A percentile compares a stretch with the other conserved stretches of the same genome.
phyloP scores from a whole-genome alignment of 208 protist species.

The Balamuthia mandrillaris region DNA sequence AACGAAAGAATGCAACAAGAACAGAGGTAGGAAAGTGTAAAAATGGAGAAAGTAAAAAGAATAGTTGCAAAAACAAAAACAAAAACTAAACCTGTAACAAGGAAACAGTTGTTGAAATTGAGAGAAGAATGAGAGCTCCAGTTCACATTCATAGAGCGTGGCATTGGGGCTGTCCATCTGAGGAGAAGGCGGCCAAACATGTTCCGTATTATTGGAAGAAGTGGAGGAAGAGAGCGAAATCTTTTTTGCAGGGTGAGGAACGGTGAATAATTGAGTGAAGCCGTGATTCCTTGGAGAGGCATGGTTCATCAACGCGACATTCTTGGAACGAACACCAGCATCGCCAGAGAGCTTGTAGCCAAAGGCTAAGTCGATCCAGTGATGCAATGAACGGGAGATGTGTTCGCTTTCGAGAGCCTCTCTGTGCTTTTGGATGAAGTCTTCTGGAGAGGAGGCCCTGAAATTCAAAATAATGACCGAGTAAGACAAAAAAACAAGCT shows the following conservation, averaged over 20 bases:
- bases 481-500: too few species aligned
- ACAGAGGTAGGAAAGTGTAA: neutral
- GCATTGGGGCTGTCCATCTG: neutral
- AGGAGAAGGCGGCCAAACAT: neutral
- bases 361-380: conserved; percentile 78
- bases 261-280: too few species aligned
- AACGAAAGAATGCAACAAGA: neutral
- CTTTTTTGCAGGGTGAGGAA: conserved; percentile 24
- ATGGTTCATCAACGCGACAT: conserved; percentile 36
- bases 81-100: neutral
- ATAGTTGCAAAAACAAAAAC: neutral
- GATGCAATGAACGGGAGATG: conserved; percentile 59
- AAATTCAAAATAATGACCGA: too few species aligned
- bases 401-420: conserved; percentile 64
- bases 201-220: neutral
- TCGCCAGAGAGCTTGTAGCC: conserved; percentile 64
- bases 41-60: neutral
- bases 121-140: neutral
- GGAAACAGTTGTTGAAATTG: neutral
- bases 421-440: conserved; percentile 66
- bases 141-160: conserved; percentile 20
- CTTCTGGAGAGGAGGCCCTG: conserved; percentile 28
- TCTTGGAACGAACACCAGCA: conserved; percentile 45
- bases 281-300: neutral
- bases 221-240: neutral